Base-by-base conservation (phyloP, 2,329 filamentous ascomycete genomes). In the Penicillium vulpinum region DNA sequence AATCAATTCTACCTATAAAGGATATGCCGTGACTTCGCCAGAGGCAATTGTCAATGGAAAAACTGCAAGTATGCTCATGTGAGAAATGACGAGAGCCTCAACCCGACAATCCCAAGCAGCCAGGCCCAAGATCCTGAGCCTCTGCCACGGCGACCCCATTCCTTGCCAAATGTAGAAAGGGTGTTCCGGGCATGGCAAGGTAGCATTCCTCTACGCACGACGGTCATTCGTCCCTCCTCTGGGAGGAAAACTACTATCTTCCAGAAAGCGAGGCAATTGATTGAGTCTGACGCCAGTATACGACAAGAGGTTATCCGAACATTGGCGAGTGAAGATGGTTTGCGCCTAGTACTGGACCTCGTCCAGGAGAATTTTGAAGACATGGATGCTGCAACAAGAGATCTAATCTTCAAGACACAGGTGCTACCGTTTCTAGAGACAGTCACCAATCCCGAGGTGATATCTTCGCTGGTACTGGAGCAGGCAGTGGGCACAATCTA, bases 381-480 rank as follows among this genome's bases (percentile, higher is more conserved):
- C 38, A 65, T 62, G 44, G 36, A 64, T 59, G 35, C 57, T 24
- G n/a, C 51, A 35, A 56, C 51, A 11, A 64, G 58, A 49, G 51
- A 52, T 6, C 15, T 57, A 16, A 56, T 68, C 5, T 64, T 70
- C 24, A 31, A 45, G 15, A 62, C 58, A 6, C 59, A 73, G 51
- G 65, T 77, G 26, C 58, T 79, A 13, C 77, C 77, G 0, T 75
- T 81, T 49, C 67, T 80, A 35, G 62, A 70, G 45, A 73, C 70
- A 6, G 68, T 81, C 28, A 74, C 77, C 1, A 68, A 80, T 58
- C 66, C 71, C 0, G 69, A 75, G 36, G 70, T 81, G 1, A 61
- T 78, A 24, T 70, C 69, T 6, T 81, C 78, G 0, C 56, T 77
- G 11, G 64, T 80, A 2, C 60, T 81, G 5, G 76, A 81, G 56